Evolutionary conservation across 305 asterid species (phyloP).

Genomic region (Fraxinus floribunda): DNA sequence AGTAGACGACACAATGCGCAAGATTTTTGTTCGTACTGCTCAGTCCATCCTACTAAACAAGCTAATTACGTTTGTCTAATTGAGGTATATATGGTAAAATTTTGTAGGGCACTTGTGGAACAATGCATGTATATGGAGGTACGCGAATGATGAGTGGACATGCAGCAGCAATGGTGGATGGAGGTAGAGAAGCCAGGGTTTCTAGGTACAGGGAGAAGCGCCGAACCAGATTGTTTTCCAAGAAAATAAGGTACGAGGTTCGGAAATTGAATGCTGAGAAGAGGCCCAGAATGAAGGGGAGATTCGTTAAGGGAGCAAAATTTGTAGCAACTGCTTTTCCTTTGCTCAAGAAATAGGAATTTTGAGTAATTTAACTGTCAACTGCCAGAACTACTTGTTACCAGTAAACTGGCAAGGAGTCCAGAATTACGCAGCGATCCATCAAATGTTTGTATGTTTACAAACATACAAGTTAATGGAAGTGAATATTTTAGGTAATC

Average conservation of each 20-base stretch:
- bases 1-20: too few relatives aligned
- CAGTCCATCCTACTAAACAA: background rate
- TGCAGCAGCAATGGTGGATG: slow-evolving; percentile 32
- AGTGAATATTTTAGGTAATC: background rate
- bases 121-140: slow-evolving; percentile 42
- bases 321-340: slow-evolving; percentile 37
- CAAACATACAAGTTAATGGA: background rate
- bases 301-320: slow-evolving; percentile 74
- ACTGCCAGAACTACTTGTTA: background rate
- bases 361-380: slow-evolving; percentile 15
- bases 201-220: slow-evolving; percentile 79
- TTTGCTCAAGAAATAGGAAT: slow-evolving; percentile 30
- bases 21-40: background rate
- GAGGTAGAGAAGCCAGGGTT: slow-evolving; percentile 77
- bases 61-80: background rate
- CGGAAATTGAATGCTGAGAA: slow-evolving; percentile 87
- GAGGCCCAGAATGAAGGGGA: slow-evolving; percentile 91
- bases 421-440: background rate
- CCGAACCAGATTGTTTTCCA: slow-evolving; percentile 71
- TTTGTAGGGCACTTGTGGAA: slow-evolving; percentile 54
- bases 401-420: background rate
- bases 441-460: background rate
- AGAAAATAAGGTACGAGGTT: slow-evolving; percentile 88
- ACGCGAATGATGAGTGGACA: slow-evolving; percentile 38
- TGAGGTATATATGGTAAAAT: background rate